phyloP scores from a whole-genome alignment of 2,329 filamentous ascomycete species.

The Calonectria pseudoreteaudii region DNA sequence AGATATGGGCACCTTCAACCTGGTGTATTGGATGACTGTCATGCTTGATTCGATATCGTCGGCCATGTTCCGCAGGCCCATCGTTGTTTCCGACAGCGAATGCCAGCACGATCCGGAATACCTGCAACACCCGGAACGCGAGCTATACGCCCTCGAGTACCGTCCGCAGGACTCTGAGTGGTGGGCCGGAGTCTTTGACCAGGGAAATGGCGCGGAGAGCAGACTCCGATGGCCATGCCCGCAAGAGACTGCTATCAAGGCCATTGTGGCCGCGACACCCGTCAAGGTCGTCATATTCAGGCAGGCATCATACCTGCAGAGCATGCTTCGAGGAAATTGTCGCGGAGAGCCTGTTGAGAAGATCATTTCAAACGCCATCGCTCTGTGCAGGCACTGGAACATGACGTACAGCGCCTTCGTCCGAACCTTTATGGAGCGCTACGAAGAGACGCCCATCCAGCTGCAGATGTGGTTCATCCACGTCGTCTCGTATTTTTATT shows the following conservation, averaged over 20 bases:
- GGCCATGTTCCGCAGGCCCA: slow-evolving; percentile 58
- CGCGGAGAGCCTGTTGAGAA: slow-evolving; percentile 58
- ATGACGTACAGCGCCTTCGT: slow-evolving; percentile 63
- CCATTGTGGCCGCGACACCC: slow-evolving; percentile 64
- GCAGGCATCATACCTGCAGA: slow-evolving; percentile 66
- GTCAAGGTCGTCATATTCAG: slow-evolving; percentile 71
- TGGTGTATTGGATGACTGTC: slow-evolving; percentile 69
- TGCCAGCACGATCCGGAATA: slow-evolving; percentile 50
- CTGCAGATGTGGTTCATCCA: slow-evolving; percentile 72
- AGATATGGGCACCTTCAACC: slow-evolving; percentile 62
- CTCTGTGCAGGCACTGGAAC: slow-evolving; percentile 68
- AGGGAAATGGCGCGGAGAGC: slow-evolving; percentile 34
- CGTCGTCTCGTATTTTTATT: slow-evolving; percentile 68
- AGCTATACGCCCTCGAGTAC: slow-evolving; percentile 33
- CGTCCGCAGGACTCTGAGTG: slow-evolving; percentile 44
- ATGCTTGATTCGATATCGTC: slow-evolving; percentile 72
- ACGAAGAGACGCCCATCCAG: slow-evolving; percentile 61
- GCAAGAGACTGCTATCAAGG: slow-evolving; percentile 60
- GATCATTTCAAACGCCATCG: slow-evolving; percentile 58
- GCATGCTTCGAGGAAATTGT: slow-evolving; percentile 56
- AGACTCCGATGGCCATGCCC: slow-evolving; percentile 64
- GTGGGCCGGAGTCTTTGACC: slow-evolving; percentile 50
- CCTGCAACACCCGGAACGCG: slow-evolving; percentile 35
- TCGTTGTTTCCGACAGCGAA: slow-evolving; percentile 54
- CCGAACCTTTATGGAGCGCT: slow-evolving; percentile 61